These are phyloP conservation scores for Nigrospora osmanthi DNA, from an alignment of 2,329 filamentous ascomycete genomes.

Conservation along the genomic window DNA sequence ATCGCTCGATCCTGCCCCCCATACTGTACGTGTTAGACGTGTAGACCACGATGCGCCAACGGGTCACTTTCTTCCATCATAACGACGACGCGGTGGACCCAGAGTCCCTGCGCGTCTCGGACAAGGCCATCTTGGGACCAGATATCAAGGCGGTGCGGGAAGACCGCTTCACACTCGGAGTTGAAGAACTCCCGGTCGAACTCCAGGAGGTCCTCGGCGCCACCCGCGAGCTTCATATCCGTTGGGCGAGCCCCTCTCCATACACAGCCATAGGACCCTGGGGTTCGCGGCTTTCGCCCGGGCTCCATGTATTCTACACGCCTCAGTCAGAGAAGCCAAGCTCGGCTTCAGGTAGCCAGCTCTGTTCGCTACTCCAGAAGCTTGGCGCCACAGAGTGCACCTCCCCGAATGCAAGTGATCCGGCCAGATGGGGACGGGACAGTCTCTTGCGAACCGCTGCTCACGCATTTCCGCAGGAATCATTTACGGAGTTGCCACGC, in stretches of 20 bases:
- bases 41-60: conserved; percentile 55
- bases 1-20: too few relatives aligned
- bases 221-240: conserved; percentile 67
- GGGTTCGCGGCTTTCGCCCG: conserved; percentile 66
- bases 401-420: conserved; percentile 19
- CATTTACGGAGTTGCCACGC: conserved; percentile 52
- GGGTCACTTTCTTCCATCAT: conserved; percentile 71
- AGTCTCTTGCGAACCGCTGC: conserved; percentile 25
- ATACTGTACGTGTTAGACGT: background rate
- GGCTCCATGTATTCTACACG: conserved; percentile 74
- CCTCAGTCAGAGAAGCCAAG: conserved; percentile 32
- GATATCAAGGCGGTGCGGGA: conserved; percentile 63
- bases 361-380: conserved; percentile 22
- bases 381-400: conserved; percentile 27
- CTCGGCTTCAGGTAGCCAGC: conserved; percentile 14
- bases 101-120: conserved; percentile 49
- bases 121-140: conserved; percentile 46
- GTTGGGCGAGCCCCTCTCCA: conserved; percentile 59
- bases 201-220: conserved; percentile 53
- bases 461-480: conserved; percentile 51
- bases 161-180: conserved; percentile 65
- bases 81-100: conserved; percentile 59
- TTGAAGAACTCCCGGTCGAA: conserved; percentile 66
- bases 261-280: conserved; percentile 62
- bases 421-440: background rate